These are phyloP conservation scores for Ganoderma lucidum DNA, from an alignment of 1,284 basidiomycete species.

Conservation along the genomic window DNA sequence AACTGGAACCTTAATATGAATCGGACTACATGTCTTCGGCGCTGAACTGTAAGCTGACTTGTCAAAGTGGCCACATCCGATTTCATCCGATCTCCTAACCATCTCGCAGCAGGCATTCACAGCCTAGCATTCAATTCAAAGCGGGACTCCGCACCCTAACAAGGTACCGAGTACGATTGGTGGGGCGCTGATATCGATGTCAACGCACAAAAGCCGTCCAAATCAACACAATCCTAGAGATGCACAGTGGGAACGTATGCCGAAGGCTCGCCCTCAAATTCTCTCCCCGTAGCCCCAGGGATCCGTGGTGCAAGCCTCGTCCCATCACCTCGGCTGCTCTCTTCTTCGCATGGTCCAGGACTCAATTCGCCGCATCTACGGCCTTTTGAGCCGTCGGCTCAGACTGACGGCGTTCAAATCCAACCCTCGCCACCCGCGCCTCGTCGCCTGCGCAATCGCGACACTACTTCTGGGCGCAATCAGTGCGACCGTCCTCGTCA, in stretches of 20 bases:
- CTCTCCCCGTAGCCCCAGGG: not conserved
- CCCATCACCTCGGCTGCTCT: not conserved
- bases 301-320: too few relatives aligned
- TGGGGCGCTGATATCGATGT: not conserved
- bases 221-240: not conserved
- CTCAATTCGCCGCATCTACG: not conserved
- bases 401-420: not conserved
- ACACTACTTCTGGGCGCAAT: conserved; percentile 14
- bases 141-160: not conserved
- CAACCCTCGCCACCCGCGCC: conserved; percentile 7
- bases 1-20: not conserved
- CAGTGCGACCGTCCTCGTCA: conserved; percentile 14
- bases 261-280: not conserved
- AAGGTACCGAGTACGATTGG: not conserved
- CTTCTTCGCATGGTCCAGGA: not conserved
- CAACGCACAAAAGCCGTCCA: not conserved
- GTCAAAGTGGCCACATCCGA: not conserved
- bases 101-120: not conserved
- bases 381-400: not conserved
- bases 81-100: too few relatives aligned
- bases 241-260: not conserved
- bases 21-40: not conserved
- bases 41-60: not conserved
- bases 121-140: not conserved
- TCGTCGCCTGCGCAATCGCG: conserved; percentile 6